Conservation (phyloP, 768 basidiomycete species). For the Boletus sp. region DNA sequence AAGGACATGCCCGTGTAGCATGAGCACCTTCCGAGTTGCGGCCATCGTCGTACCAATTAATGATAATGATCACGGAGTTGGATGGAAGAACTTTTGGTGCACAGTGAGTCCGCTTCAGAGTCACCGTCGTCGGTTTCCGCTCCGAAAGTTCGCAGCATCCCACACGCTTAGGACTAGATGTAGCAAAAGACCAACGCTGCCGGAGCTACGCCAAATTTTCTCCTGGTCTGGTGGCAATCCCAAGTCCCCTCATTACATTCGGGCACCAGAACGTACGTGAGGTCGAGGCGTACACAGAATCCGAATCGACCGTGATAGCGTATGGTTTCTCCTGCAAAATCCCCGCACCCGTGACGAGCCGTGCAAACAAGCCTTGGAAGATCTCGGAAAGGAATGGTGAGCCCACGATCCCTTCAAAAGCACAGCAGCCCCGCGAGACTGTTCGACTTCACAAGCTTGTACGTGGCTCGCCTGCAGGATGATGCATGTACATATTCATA, state of each 20-base stretch:
- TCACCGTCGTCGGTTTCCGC: neutral
- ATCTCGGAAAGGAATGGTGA: neutral
- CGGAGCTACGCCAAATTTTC: neutral
- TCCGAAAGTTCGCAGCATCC: neutral
- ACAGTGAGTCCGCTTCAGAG: neutral
- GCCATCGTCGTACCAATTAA: slow-evolving; percentile 16
- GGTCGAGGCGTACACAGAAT: neutral
- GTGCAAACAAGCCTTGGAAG: neutral
- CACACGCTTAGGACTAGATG: neutral
- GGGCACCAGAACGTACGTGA: neutral
- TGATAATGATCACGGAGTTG: neutral
- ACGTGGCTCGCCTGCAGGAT: neutral
- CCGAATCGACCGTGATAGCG: neutral
- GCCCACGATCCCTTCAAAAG: neutral
- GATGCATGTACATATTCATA: neutral
- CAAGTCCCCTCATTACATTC: neutral
- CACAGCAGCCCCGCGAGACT: neutral
- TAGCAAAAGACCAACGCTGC: neutral
- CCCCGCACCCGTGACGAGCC: neutral
- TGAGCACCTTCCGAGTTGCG: slow-evolving; percentile 36
- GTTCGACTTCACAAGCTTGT: neutral
- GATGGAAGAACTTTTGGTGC: neutral
- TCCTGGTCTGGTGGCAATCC: neutral
- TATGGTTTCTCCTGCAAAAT: neutral
- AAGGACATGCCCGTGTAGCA: slow-evolving; percentile 43